Percentiles rank a stretch among this genome's conserved stretches.
phyloP scores from a whole-genome alignment of 2,329 filamentous ascomycete genomes.

The Teratosphaeria viscida region DNA sequence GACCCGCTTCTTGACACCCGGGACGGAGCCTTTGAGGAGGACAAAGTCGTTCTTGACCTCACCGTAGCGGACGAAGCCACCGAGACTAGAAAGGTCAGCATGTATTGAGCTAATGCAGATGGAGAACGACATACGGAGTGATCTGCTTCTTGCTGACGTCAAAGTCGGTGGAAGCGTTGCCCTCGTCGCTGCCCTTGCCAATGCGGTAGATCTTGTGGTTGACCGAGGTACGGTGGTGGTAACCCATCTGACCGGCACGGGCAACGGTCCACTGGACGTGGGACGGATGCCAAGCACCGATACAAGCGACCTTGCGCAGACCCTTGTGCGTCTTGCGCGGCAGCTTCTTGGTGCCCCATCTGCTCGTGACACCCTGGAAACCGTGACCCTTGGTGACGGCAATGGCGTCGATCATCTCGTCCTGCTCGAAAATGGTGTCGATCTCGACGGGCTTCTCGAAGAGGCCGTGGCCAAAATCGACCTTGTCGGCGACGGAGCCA shows the following conservation, averaged over 20 bases:
- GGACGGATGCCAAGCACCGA: slow-evolving; percentile 99
- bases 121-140: slow-evolving; percentile 71
- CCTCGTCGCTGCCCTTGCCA: slow-evolving; percentile 81
- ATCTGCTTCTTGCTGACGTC: slow-evolving; percentile 99
- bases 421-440: slow-evolving; percentile 92
- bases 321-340: slow-evolving; percentile 99
- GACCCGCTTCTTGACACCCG: slow-evolving; percentile 98
- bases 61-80: slow-evolving; percentile 99
- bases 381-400: slow-evolving; percentile 99
- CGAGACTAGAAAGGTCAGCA: slow-evolving; percentile 55
- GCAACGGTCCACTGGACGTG: slow-evolving; percentile 99
- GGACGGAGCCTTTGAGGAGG: slow-evolving; percentile 94
- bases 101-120: not conserved
- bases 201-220: slow-evolving; percentile 99
- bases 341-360: slow-evolving; percentile 99
- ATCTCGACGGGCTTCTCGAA: slow-evolving; percentile 99
- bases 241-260: slow-evolving; percentile 98
- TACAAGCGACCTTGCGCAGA: slow-evolving; percentile 99
- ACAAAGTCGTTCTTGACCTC: slow-evolving; percentile 99
- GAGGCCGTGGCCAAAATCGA: slow-evolving; percentile 84
- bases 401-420: slow-evolving; percentile 99
- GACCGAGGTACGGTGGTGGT: slow-evolving; percentile 99
- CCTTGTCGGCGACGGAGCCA: slow-evolving; percentile 91
- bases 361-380: slow-evolving; percentile 90
- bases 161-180: slow-evolving; percentile 87